These are phyloP conservation scores for Leccinum disarticulatum DNA, from an alignment of 768 basidiomycete genomes.

Conservation along the genomic window DNA sequence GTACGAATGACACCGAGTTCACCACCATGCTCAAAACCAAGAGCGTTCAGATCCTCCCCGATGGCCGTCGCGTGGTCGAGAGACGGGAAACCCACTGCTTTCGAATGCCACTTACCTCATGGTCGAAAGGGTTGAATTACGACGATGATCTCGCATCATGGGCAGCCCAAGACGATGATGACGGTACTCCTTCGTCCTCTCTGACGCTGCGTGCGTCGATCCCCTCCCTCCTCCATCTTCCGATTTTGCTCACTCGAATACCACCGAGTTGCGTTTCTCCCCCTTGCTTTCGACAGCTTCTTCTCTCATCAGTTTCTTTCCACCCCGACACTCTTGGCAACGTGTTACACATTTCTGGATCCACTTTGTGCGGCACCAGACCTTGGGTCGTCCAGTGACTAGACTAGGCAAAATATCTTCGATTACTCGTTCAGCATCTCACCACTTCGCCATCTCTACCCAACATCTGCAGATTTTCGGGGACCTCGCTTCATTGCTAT, in stretches of 20 bases:
- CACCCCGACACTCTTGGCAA: conserved; percentile 40
- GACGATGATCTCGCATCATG: conserved; percentile 35
- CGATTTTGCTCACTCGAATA: conserved; percentile 15
- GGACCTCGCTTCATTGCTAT: too few species aligned
- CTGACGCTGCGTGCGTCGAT: conserved; percentile 4
- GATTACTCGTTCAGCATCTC: too few species aligned
- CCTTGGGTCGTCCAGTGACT: conserved; percentile 94
- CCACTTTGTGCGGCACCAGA: conserved; percentile 69
- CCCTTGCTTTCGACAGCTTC: conserved; percentile 3
- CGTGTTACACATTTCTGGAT: conserved; percentile 60
- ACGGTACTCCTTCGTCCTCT: conserved; percentile 7
- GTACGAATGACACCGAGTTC: conserved; percentile 47
- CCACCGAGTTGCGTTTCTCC: conserved; percentile 9
- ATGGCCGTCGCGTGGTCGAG: conserved; percentile 88
- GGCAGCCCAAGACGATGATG: conserved; percentile 17
- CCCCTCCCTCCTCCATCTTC: conserved; percentile 12
- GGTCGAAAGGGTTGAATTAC: conserved; percentile 58
- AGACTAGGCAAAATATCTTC: conserved; percentile 31
- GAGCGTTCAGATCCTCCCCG: conserved; percentile 81
- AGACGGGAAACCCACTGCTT: conserved; percentile 73
- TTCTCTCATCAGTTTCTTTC: conserved; percentile 14
- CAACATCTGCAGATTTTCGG: too few species aligned
- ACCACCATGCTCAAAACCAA: conserved; percentile 94
- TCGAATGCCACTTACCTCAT: conserved; percentile 90
- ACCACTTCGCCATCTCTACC: too few species aligned